Base-by-base conservation (phyloP, 768 basidiomycete species). In the Lactifluus echinatus region DNA sequence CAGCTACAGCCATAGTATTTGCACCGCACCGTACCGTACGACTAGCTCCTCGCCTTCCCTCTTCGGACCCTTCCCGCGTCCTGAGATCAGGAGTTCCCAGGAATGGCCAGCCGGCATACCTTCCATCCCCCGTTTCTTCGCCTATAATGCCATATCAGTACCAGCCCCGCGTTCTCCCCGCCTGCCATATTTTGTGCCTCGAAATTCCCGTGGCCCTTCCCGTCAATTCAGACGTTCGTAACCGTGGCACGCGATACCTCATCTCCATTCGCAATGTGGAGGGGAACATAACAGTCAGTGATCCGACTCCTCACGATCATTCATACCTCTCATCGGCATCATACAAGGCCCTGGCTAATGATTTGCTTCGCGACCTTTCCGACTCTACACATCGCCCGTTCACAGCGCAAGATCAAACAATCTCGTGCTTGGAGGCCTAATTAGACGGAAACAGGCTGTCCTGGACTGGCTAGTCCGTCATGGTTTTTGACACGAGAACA, bases 181-280 rank as follows among this genome's bases (percentile, higher is more conserved):
- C 52, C 65, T 53, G 28, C 64, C 70, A 17, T 91, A 88, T 71
- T 79, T 77, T 59, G 74, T 91, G 44, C 77, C 80, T 21, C 79
- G 88, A 59, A 89, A 87, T 69, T 68, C 78, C 46, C 76, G 76
- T 49, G 84, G 85, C 31, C 47, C 75, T 90, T 29, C 87, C 88
- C 43, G 85, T 91, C 24, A 89, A 89, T 68, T 79, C 84, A 28
- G 85, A 89, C 67, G 67, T 87, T 44, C 81, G 84, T 60, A 87
- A 85, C 67, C 80, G 71, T 29, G 79, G 84, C 57, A 78, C 82
- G 4, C 79, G 81, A 54, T 72, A 80, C 59, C 72, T 79, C 34
- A 69, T 85, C 43, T 74, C 78, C 44, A 75, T 91, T 56, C 79
- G 83, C 51, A 85, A 89, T 69, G 73, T 91, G 8, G 76, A 88